Percentiles rank a stretch among this genome's conserved stretches.
These are phyloP conservation scores for Volvox africanus DNA, from an alignment of 139 green algal species.

Conservation along the genomic window DNA sequence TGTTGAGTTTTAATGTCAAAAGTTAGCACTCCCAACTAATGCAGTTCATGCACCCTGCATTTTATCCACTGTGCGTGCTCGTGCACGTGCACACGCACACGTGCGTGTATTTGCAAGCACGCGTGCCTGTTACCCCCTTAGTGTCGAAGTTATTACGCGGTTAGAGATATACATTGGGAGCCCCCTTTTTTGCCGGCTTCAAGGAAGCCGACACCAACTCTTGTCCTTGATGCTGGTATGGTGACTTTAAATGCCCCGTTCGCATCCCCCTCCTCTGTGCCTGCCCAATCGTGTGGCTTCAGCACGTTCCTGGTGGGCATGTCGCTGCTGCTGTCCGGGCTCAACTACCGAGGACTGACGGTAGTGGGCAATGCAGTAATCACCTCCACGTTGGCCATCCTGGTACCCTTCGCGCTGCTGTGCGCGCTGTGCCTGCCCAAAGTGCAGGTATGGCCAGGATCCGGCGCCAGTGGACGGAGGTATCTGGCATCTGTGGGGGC, in stretches of 20 bases:
- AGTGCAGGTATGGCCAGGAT: conserved; percentile 53
- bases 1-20: no score
- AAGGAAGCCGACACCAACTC: no score
- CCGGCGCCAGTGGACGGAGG: neutral
- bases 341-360: conserved; percentile 95
- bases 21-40: no score
- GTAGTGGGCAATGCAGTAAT: conserved; percentile 90
- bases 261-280: neutral
- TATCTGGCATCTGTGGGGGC: neutral
- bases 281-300: neutral
- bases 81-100: no score
- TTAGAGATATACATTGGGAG: no score
- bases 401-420: conserved; percentile 92
- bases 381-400: conserved; percentile 80
- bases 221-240: no score
- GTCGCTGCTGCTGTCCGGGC: conserved; percentile 77
- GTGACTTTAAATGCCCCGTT: neutral
- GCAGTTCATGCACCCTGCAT: no score
- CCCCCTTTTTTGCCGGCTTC: no score
- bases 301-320: conserved; percentile 73
- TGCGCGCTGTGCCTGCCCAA: conserved; percentile 71
- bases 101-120: no score
- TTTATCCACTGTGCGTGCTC: no score
- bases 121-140: no score
- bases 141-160: no score